Base-by-base conservation (phyloP, 2,329 filamentous ascomycete genomes). In the Falciphora oryzae region DNA sequence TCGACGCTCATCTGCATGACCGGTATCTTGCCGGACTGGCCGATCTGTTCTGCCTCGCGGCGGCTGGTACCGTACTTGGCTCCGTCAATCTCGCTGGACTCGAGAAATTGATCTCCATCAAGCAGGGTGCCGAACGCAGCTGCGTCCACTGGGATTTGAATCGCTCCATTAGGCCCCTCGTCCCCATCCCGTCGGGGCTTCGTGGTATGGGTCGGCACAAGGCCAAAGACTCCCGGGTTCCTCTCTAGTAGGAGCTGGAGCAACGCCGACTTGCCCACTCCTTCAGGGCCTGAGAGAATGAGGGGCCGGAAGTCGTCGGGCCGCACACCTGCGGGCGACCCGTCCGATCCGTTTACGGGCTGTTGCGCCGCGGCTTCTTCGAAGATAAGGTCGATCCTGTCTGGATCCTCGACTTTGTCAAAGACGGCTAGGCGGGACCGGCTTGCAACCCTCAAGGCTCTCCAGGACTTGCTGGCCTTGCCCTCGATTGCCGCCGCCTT, bases 381-480 rank as follows among this genome's bases (percentile, higher is more conserved):
- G 66, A 88, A 89, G 16, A 89, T 78, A 44, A 79, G 71, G 64
- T 82, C 81, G 38, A 89, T 82, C 66, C 92, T 91, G 73, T 90
- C 90, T 57, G 90, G 88, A 68, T 93, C 89, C 64, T 97, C 93
- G 61, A 97, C 90, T 75, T 90, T 92, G 75, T 98, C 93, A 74
- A 98, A 95, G 27, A 87, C 79, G 59, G 86, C 84, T 69, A 98
- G 83, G 70, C 89, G 90, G 65, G 83, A 87, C 68, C 86, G 87
- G 65, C 90, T 88, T 13, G 92, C 90, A 68, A 96, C 85, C 63
- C 95, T 87, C 67, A 99, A 79, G 6, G 92, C 91, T 69, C 93
- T 86, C 95, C 95, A 99, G 65, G 88, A 90, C 75, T 96, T 94
- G 79, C 92, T 97, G 27, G 89, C 87, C 75, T 96, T 96, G 64